Conservation (phyloP, 441 rosid species). For the Corymbia calophylla region DNA sequence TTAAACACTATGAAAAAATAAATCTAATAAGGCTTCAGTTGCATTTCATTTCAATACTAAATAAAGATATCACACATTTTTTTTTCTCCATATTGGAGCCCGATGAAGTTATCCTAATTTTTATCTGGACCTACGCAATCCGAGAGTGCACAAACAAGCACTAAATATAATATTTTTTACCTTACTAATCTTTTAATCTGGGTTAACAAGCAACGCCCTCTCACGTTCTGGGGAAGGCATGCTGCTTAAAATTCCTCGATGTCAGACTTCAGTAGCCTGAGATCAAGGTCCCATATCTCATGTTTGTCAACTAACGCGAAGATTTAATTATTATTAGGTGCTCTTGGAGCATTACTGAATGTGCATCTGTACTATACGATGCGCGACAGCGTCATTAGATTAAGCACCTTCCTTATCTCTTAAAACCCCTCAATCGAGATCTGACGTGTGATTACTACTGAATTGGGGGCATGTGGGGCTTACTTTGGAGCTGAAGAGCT, state of each 20-base stretch:
- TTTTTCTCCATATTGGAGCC: not conserved
- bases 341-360: not conserved
- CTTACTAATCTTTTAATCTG: not conserved
- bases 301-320: not conserved
- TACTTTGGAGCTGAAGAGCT: not conserved
- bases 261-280: not conserved
- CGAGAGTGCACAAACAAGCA: not conserved
- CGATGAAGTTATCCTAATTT: not conserved
- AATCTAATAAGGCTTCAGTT: not conserved
- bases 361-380: not conserved
- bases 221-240: not conserved
- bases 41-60: not conserved
- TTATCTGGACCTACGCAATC: not conserved
- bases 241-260: not conserved
- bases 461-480: not conserved
- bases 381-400: not conserved
- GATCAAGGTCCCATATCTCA: not conserved
- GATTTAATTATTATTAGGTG: not conserved
- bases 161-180: not conserved
- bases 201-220: not conserved
- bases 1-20: rapidly evolving
- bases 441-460: not conserved
- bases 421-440: not conserved
- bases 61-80: not conserved
- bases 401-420: not conserved